phyloP scores from a whole-genome alignment of 1,139 yeast genomes.

The Geotrichum klebahnii region DNA sequence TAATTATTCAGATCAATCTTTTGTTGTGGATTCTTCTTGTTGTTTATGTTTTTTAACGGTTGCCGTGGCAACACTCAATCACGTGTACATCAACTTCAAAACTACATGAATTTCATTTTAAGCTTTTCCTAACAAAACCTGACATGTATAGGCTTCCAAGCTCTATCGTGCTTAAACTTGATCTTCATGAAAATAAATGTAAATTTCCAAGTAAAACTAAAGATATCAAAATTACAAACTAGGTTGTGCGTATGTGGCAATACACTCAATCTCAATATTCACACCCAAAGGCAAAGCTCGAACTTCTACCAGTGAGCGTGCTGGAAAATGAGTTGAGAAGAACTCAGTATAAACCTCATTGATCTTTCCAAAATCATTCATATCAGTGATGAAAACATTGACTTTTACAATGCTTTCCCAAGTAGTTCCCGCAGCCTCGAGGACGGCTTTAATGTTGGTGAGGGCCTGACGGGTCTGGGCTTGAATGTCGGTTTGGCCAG shows the following conservation, averaged over 20 bases:
- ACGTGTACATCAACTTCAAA: too few relatives aligned
- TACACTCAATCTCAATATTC: conserved; percentile 63
- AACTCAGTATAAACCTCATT: conserved; percentile 78
- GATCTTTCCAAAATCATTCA: conserved; percentile 73
- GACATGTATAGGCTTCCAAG: too few relatives aligned
- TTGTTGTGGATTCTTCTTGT: conserved; percentile 9
- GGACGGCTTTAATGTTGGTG: conserved; percentile 66
- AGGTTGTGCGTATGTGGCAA: conserved; percentile 45
- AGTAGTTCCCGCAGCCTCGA: conserved; percentile 78
- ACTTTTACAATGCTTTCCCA: conserved; percentile 79
- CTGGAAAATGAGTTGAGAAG: conserved; percentile 80
- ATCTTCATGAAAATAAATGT: not conserved
- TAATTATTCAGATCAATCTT: not conserved
- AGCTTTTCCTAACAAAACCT: not conserved
- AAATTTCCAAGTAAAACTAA: not conserved
- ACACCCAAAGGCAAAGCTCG: conserved; percentile 79
- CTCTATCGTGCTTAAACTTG: too few relatives aligned
- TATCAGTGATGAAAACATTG: conserved; percentile 82
- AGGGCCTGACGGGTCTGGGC: conserved; percentile 83
- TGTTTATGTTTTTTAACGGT: conserved; percentile 4
- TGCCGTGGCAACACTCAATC: conserved; percentile 2
- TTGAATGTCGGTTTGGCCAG: conserved; percentile 45
- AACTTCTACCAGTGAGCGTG: conserved; percentile 93
- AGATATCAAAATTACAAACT: not conserved
- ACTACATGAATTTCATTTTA: too few relatives aligned